phyloP scores from a whole-genome alignment of 2,329 filamentous ascomycete genomes.

The Biscogniauxia mediterranea region DNA sequence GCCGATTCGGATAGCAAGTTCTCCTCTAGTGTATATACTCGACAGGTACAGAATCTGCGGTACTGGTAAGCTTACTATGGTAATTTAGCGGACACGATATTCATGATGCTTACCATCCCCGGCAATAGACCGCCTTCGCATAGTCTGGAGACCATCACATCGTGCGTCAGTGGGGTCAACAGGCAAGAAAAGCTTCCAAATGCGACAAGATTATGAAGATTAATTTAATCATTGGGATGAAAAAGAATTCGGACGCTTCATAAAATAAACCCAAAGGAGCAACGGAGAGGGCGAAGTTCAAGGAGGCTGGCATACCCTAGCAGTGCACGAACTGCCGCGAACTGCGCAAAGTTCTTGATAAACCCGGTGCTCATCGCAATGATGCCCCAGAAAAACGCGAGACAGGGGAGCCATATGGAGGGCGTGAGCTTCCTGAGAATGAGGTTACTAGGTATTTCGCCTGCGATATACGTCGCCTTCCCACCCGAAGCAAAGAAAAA shows the following conservation, averaged over 20 bases:
- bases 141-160: slow-evolving; percentile 34
- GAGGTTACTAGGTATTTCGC: slow-evolving; percentile 63
- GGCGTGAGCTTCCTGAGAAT: slow-evolving; percentile 61
- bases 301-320: slow-evolving; percentile 43
- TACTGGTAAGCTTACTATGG: slow-evolving; percentile 10
- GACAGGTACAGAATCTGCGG: slow-evolving; percentile 61
- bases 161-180: slow-evolving; percentile 4
- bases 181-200: background rate
- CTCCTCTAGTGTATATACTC: slow-evolving; percentile 56
- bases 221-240: too few species aligned
- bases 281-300: too few species aligned
- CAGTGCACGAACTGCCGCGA: slow-evolving; percentile 59
- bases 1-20: slow-evolving; percentile 62
- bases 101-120: slow-evolving; percentile 52
- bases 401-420: slow-evolving; percentile 56
- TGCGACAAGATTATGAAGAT: too few species aligned
- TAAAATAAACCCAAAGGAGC: background rate
- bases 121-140: slow-evolving; percentile 65
- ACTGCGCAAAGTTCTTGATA: slow-evolving; percentile 52
- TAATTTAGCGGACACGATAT: background rate
- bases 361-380: slow-evolving; percentile 58
- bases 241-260: too few species aligned
- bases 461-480: slow-evolving; percentile 56
- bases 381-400: slow-evolving; percentile 57
- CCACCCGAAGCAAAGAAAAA: too few species aligned